phyloP scores from a whole-genome alignment of 202 grass and related monocot genomes.

The Thinopyrum obtusiflorum region DNA sequence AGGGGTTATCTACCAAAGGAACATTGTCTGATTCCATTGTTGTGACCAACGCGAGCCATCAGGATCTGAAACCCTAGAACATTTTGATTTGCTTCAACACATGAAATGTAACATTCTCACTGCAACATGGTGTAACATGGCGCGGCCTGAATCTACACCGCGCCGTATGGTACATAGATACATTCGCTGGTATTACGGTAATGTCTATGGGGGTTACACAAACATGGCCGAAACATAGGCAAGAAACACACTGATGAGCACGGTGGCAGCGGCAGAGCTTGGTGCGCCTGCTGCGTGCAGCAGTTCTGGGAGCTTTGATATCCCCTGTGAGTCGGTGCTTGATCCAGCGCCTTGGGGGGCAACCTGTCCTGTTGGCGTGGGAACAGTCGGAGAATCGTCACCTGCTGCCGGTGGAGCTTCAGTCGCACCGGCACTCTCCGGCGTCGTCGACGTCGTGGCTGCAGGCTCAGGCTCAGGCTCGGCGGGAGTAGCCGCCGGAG shows the following conservation, averaged over 20 bases:
- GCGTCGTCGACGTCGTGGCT: not conserved
- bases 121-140: not conserved
- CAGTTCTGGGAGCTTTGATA: constrained; percentile 49
- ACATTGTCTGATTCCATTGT: not conserved
- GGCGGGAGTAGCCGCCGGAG: not conserved
- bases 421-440: not conserved
- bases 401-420: not conserved
- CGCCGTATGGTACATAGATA: not conserved
- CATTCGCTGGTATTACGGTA: not conserved
- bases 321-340: not conserved
- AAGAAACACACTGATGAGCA: constrained; percentile 31
- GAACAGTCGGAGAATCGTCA: not conserved
- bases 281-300: constrained; percentile 25
- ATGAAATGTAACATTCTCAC: not conserved
- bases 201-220: constrained; percentile 17
- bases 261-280: constrained; percentile 17
- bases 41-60: not conserved
- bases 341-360: constrained; percentile 17
- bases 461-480: not conserved
- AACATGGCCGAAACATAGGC: constrained; percentile 33
- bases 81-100: not conserved
- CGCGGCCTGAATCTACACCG: not conserved
- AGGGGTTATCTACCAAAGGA: no score
- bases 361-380: not conserved
- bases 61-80: not conserved